Base-by-base conservation (phyloP, 768 basidiomycete genomes). In the Auriscalpium vulgare region DNA sequence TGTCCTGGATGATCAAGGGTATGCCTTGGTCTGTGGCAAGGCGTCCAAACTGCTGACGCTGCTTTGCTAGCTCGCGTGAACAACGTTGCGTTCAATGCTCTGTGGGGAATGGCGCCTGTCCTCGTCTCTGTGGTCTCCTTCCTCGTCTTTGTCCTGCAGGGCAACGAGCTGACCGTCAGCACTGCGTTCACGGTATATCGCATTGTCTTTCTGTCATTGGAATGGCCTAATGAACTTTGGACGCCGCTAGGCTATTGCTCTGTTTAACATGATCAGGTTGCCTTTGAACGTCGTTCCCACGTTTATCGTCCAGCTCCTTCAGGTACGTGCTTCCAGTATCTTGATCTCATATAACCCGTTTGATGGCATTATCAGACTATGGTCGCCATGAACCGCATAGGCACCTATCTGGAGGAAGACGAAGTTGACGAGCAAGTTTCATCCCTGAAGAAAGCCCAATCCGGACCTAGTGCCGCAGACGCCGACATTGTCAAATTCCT, bases 101-200 rank as follows among this genome's bases (percentile, higher is more conserved):
- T 93, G 9, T 95, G 89, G 88, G 78, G 75, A 2, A 74, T 77
- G 9, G 88, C 88, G 0, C 93, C 93, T 0, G 84, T 93, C 50
- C 67, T 88, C 11, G 82, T 95, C 16, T 91, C 90, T 1, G 77
- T 93, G 55, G 78, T 88, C 14, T 84, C 88, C 2, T 95, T 95
- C 78, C 76, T 82, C 63, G 77, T 75, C 17, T 92, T 82, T 59
- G 82, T 94, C 29, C 71, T 82, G 60, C 82, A 78, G 60, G 87
- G 88, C 1, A 79, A 91, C 47, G 73, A 88, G 66, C 68, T 98
- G 48, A 87, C 90, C 0, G 76, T 94, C 50, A 77, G 86, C 10
- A 77, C 83, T 16, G 94, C 95, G 0, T 95, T 95, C 66, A 95
- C 94, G 46, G 85, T 86, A 45, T 38, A 81, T 29, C 29, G 72